Conservation (phyloP, 352 stramenopile genomes). For the Globisporangium paroecandrum region DNA sequence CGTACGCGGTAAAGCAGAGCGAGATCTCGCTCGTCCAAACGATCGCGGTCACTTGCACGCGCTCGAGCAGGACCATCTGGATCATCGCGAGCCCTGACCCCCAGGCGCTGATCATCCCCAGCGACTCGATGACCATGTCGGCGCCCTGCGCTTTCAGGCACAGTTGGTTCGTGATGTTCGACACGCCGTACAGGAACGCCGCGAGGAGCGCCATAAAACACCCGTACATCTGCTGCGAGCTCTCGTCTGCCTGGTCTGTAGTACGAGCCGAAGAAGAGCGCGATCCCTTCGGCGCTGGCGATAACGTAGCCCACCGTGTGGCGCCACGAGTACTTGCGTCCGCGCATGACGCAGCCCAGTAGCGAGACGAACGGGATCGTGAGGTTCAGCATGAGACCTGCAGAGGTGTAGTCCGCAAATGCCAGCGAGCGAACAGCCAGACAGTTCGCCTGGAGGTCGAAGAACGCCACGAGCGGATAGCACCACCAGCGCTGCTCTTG, state of each 20-base stretch:
- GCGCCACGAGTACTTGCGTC: slow-evolving; percentile 24
- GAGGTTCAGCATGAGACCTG: slow-evolving; percentile 39
- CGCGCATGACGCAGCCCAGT: slow-evolving; percentile 26
- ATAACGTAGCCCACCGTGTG: slow-evolving; percentile 29
- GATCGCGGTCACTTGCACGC: slow-evolving; percentile 20
- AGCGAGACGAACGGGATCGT: slow-evolving; percentile 44
- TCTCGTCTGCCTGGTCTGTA: slow-evolving; percentile 16
- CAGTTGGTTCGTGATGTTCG: slow-evolving; percentile 39
- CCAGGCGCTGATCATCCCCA: slow-evolving; percentile 33
- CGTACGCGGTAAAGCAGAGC: slow-evolving; percentile 32
- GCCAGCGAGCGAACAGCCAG: slow-evolving; percentile 28
- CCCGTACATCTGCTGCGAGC: slow-evolving; percentile 28
- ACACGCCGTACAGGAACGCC: slow-evolving; percentile 33
- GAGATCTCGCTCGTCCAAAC: slow-evolving; percentile 25
- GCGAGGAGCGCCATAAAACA: slow-evolving; percentile 30
- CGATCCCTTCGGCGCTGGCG: slow-evolving; percentile 18
- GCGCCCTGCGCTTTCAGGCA: slow-evolving; percentile 25
- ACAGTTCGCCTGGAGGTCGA: slow-evolving; percentile 44
- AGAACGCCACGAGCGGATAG: slow-evolving; percentile 33
- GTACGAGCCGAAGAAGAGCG: slow-evolving; percentile 27
- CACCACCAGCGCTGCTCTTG: slow-evolving; percentile 29
- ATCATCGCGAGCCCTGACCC: slow-evolving; percentile 24
- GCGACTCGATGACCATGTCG: slow-evolving; percentile 27
- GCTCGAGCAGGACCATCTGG: slow-evolving; percentile 29
- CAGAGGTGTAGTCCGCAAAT: slow-evolving; percentile 32